Conservation (phyloP, 2,329 filamentous ascomycete genomes). For the Ophiocordyceps camponoti-leonardi region DNA sequence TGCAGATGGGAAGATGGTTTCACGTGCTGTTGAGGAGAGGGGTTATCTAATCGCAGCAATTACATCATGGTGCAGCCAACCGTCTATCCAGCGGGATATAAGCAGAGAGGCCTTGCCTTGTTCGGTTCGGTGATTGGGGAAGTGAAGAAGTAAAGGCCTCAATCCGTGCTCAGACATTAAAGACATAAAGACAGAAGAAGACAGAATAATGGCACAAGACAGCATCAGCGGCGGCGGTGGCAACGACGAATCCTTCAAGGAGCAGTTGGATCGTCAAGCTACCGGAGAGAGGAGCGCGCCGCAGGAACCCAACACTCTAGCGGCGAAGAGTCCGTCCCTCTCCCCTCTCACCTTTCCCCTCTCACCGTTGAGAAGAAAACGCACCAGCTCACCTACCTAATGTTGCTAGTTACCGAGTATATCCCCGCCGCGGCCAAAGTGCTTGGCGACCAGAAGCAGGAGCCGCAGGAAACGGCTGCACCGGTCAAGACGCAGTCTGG, state of each 20-base stretch:
- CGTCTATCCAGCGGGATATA: neutral
- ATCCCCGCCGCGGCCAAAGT: slow-evolving; percentile 24
- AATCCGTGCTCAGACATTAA: neutral
- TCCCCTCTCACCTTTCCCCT: neutral
- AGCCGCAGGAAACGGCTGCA: neutral
- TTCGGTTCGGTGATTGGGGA: neutral
- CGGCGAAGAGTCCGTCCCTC: slow-evolving; percentile 23
- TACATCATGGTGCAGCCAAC: neutral
- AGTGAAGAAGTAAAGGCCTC: too few relatives aligned
- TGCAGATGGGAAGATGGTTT: neutral
- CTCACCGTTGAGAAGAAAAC: neutral
- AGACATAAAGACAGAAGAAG: too few relatives aligned
- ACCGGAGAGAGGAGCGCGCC: slow-evolving; percentile 16
- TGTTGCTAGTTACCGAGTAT: slow-evolving; percentile 21
- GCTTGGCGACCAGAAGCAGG: slow-evolving; percentile 16
- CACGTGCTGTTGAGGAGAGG: neutral
- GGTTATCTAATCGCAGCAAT: slow-evolving; percentile 1
- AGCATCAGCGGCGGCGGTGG: neutral
- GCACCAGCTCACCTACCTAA: too few relatives aligned
- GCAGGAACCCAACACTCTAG: slow-evolving; percentile 16
- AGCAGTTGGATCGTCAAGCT: slow-evolving; percentile 22
- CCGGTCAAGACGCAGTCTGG: slow-evolving; percentile 6
- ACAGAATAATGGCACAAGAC: neutral
- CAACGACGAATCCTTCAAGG: slow-evolving; percentile 19
- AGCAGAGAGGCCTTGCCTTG: neutral